These are phyloP conservation scores for Perilla frutescens DNA, from an alignment of 257 asterid genomes.

Conservation along the genomic window DNA sequence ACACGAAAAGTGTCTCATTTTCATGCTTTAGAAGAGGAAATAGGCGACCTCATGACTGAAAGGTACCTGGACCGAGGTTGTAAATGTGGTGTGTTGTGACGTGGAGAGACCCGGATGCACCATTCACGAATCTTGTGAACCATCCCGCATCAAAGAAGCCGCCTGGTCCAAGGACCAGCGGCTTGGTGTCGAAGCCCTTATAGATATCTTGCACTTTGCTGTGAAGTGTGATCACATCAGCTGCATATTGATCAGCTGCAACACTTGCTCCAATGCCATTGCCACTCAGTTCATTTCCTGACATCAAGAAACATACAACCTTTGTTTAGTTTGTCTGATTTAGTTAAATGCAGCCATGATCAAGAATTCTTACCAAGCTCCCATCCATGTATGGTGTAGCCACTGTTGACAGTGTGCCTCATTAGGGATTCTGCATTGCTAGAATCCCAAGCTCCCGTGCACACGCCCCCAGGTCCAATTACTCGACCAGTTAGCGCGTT, in stretches of 20 bases:
- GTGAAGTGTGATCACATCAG: constrained; percentile 55
- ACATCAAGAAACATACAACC: neutral
- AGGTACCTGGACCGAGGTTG: constrained; percentile 88
- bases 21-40: constrained; percentile 1
- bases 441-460: constrained; percentile 77
- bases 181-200: constrained; percentile 48
- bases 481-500: constrained; percentile 69
- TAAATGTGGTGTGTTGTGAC: constrained; percentile 86
- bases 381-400: constrained; percentile 73
- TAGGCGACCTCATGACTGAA: neutral
- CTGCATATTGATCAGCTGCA: constrained; percentile 69
- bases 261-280: constrained; percentile 69
- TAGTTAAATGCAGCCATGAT: neutral
- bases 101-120: constrained; percentile 59
- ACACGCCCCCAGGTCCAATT: constrained; percentile 47
- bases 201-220: constrained; percentile 59
- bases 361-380: constrained; percentile 73
- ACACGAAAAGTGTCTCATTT: neutral
- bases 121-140: constrained; percentile 54
- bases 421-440: constrained; percentile 77
- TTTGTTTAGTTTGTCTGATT: neutral
- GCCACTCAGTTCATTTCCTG: constrained; percentile 92
- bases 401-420: constrained; percentile 55
- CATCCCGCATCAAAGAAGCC: constrained; percentile 73
- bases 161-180: constrained; percentile 82